Evolutionary conservation across 2,329 filamentous ascomycete genomes (phyloP).

Genomic region (Phialocephala sp.): DNA sequence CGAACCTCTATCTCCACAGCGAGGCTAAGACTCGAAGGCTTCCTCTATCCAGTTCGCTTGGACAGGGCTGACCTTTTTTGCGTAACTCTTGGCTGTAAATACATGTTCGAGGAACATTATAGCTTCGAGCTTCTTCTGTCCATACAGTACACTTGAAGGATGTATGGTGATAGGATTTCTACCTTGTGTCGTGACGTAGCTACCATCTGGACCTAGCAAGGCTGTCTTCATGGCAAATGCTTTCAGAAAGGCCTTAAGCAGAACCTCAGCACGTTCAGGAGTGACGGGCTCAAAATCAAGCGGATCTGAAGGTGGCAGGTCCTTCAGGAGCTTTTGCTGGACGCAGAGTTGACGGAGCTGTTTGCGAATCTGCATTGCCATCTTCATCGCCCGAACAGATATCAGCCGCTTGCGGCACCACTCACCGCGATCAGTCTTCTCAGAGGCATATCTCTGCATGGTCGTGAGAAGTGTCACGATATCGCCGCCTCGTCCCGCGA

Average conservation of each 20-base stretch:
- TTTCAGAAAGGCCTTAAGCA: slow-evolving; percentile 66
- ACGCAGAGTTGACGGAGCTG: slow-evolving; percentile 64
- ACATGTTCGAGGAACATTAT: slow-evolving; percentile 74
- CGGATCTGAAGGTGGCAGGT: slow-evolving; percentile 54
- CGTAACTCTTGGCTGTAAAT: slow-evolving; percentile 70
- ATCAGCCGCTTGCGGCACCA: slow-evolving; percentile 66
- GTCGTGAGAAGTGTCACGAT: slow-evolving; percentile 68
- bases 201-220: slow-evolving; percentile 62
- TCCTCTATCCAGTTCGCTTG: slow-evolving; percentile 62
- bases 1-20: slow-evolving; percentile 14
- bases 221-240: slow-evolving; percentile 68
- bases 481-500: slow-evolving; percentile 61
- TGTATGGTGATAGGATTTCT: slow-evolving; percentile 67
- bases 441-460: slow-evolving; percentile 64
- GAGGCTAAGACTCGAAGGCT: slow-evolving; percentile 26
- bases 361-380: slow-evolving; percentile 65
- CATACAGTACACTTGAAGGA: slow-evolving; percentile 66
- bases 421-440: slow-evolving; percentile 55
- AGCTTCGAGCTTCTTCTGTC: slow-evolving; percentile 67
- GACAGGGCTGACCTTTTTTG: slow-evolving; percentile 68
- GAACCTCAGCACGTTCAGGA: slow-evolving; percentile 57
- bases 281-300: slow-evolving; percentile 60
- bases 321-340: slow-evolving; percentile 52
- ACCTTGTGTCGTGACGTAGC: slow-evolving; percentile 64
- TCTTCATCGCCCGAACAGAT: slow-evolving; percentile 65